Conservation (phyloP, 2,329 filamentous ascomycete species). For the Pyricularia sp. region DNA sequence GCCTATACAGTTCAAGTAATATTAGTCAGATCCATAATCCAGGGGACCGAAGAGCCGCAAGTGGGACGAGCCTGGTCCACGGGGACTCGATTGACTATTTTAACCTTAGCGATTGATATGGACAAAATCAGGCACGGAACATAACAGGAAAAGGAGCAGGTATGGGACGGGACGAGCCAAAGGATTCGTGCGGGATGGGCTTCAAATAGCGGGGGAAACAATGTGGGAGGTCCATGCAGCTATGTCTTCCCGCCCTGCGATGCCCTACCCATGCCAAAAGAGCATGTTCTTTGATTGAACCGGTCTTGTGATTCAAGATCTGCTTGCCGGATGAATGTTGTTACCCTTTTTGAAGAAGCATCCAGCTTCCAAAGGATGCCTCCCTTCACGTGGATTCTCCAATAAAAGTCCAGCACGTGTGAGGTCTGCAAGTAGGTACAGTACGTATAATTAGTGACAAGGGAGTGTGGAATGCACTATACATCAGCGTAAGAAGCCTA, state of each 20-base stretch:
- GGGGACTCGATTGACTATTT: background rate
- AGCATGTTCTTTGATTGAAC: background rate
- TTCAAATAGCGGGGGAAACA: background rate
- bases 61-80: background rate
- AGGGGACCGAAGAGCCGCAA: slow-evolving; percentile 7
- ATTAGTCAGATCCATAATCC: background rate
- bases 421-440: background rate
- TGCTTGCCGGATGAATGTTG: background rate
- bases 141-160: background rate
- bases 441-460: background rate
- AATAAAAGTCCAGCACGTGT: background rate
- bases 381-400: background rate
- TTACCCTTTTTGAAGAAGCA: background rate
- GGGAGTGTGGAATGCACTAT: background rate
- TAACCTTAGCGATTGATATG: background rate
- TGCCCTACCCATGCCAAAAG: background rate
- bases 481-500: background rate
- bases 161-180: background rate
- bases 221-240: background rate
- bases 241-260: background rate
- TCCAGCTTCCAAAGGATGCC: background rate
- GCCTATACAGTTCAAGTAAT: background rate
- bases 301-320: background rate
- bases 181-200: background rate
- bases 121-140: background rate